A percentile compares a stretch with the other conserved stretches of the same genome.
Conservation (phyloP, 306 rosid genomes). For the Castanea mollissima region DNA sequence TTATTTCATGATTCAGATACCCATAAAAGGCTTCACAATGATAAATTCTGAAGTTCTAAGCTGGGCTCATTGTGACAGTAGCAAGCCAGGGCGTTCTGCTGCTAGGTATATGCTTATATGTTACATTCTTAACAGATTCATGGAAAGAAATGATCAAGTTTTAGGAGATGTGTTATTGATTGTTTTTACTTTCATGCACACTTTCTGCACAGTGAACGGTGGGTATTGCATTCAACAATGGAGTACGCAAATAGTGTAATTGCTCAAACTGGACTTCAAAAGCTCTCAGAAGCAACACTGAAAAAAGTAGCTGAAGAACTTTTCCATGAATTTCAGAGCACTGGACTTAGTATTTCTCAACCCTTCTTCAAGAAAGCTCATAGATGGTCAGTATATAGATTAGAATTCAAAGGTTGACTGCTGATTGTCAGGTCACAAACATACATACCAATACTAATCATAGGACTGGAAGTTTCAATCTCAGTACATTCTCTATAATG, state of each 20-base stretch:
- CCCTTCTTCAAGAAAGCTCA: slow-evolving; percentile 79
- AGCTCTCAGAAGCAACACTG: slow-evolving; percentile 59
- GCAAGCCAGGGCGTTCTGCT: slow-evolving; percentile 77
- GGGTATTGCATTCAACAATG: slow-evolving; percentile 85
- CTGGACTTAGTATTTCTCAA: slow-evolving; percentile 44
- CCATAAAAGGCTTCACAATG: slow-evolving; percentile 64
- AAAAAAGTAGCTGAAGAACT: slow-evolving; percentile 77
- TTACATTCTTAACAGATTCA: not conserved
- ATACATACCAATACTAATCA: slow-evolving; percentile 3
- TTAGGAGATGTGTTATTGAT: slow-evolving; percentile 14
- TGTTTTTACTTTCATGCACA: slow-evolving; percentile 12
- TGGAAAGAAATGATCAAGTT: slow-evolving; percentile 11
- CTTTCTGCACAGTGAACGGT: slow-evolving; percentile 57
- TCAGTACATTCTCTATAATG: not conserved
- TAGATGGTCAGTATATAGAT: slow-evolving; percentile 71
- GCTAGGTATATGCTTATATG: slow-evolving; percentile 43
- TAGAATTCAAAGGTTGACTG: slow-evolving; percentile 8
- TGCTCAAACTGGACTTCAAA: slow-evolving; percentile 74
- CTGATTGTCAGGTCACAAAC: slow-evolving; percentile 7
- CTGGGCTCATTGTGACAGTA: slow-evolving; percentile 82
- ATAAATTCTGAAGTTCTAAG: slow-evolving; percentile 63
- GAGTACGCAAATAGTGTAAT: slow-evolving; percentile 76
- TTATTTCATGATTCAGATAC: slow-evolving; percentile 53
- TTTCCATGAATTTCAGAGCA: slow-evolving; percentile 60
- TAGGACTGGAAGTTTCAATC: not conserved